Base-by-base conservation (phyloP, 768 basidiomycete species). In the Phylloporus scabripes region DNA sequence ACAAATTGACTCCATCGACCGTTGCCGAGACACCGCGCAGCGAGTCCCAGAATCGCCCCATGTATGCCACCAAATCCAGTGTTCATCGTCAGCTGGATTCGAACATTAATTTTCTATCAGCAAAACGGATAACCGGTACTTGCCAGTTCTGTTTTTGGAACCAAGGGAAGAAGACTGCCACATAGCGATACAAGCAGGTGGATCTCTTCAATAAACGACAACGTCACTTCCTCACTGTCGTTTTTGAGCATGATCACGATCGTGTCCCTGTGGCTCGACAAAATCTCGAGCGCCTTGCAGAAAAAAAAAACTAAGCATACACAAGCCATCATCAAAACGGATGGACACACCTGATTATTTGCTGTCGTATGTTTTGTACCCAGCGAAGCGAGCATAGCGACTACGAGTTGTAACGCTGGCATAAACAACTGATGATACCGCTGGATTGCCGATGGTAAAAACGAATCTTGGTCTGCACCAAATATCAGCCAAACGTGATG, bases 391-490 rank as follows among this genome's bases (percentile, higher is more conserved):
- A 95, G 69, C 48, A 91, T 78, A 7, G 81, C 84, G 48, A 83
- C 78, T 11, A 89, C 76, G 17, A 96, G 75, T 64, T 96, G 92
- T 36, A 97, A 64, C 5, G 86, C 83, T 0, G 92, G 93, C 70
- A 92, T 80, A 57, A 96, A 77, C 1, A 96, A 67, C 60, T 96
- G 93, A 59, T 96, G 92, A 63, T 96, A 93, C 31, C 95, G 81
- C 47, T 89, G 84, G 17, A 92, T 78, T 1, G 88, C 88, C 0
- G 87, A 85, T 5, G 92, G 92, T 10, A 94, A 73, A 74, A 94
- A 93, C n/a, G 82, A 79, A 56, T 91, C 85, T 34, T 81, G 79
- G 57, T 92, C 92, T 93, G 56, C 11, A 31, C 5, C 38, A 12
- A 29, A 4, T 21, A 15, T 54, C 41, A 46, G 37, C 53, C 34